phyloP scores from a whole-genome alignment of 2,329 filamentous ascomycete species.

The Fusarium chaquense region DNA sequence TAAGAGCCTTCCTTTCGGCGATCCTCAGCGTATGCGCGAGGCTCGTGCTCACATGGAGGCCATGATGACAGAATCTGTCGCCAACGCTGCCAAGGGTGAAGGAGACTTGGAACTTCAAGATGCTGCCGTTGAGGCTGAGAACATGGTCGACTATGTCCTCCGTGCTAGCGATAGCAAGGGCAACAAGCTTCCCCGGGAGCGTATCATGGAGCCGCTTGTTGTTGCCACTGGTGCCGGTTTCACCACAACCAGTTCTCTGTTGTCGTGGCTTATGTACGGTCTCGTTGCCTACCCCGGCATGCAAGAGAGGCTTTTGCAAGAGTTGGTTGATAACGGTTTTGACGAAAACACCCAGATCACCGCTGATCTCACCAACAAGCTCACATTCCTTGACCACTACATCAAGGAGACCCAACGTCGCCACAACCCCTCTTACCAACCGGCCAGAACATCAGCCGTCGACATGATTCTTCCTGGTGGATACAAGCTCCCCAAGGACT shows the following conservation, averaged over 20 bases:
- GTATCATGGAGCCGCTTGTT: constrained; percentile 54
- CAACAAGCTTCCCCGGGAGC: constrained; percentile 61
- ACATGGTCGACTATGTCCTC: constrained; percentile 62
- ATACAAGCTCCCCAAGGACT: constrained; percentile 65
- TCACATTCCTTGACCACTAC: constrained; percentile 67
- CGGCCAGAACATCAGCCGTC: constrained; percentile 66
- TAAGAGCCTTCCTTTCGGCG: constrained; percentile 67
- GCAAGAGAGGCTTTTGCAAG: constrained; percentile 69
- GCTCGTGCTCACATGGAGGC: constrained; percentile 50
- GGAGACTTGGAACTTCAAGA: constrained; percentile 60
- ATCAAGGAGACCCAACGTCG: constrained; percentile 71
- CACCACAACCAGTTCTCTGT: constrained; percentile 68
- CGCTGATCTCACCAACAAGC: constrained; percentile 59
- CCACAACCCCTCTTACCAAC: constrained; percentile 72
- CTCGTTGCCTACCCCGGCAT: constrained; percentile 65
- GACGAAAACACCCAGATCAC: constrained; percentile 59
- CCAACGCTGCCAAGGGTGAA: constrained; percentile 52
- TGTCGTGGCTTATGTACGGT: constrained; percentile 69
- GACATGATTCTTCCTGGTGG: constrained; percentile 71
- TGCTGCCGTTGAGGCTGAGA: constrained; percentile 62
- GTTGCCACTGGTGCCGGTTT: constrained; percentile 70
- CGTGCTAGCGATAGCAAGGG: constrained; percentile 67
- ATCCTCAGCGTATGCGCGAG: constrained; percentile 59
- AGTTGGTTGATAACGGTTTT: constrained; percentile 64
- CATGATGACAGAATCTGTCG: constrained; percentile 56